These are phyloP conservation scores for Coemansia javaensis DNA, from an alignment of 192 early-diverging fungal species.

Conservation along the genomic window DNA sequence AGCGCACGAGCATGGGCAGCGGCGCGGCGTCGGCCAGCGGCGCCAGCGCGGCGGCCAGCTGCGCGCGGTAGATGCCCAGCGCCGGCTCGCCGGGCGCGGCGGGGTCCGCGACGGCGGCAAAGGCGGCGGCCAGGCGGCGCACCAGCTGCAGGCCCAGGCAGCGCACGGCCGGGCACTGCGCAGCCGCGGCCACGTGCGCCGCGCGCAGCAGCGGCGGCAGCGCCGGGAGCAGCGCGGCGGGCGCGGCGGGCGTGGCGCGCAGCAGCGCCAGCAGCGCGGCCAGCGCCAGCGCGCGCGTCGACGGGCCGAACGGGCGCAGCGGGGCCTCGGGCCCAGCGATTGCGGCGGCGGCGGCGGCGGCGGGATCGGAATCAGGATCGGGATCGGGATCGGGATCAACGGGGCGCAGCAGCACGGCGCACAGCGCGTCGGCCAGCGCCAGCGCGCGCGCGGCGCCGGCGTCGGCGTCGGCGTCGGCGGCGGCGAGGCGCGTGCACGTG, in stretches of 20 bases:
- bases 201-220: conserved; percentile 85
- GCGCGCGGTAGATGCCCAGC: conserved; percentile 91
- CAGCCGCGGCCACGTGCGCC: conserved; percentile 83
- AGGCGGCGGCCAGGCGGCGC: conserved; percentile 72
- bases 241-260: conserved; percentile 23
- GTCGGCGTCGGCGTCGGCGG: neutral
- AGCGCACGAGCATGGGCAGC: neutral
- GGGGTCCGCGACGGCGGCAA: conserved; percentile 76
- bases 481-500: conserved; percentile 6
- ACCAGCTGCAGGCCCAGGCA: conserved; percentile 76
- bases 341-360: too few relatives aligned
- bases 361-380: too few relatives aligned
- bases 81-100: conserved; percentile 68
- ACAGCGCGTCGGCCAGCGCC: conserved; percentile 15
- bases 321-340: too few relatives aligned
- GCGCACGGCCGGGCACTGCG: conserved; percentile 55
- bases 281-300: conserved; percentile 12
- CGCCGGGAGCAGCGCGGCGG: conserved; percentile 17
- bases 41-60: conserved; percentile 87
- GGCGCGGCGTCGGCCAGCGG: conserved; percentile 21
- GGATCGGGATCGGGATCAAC: too few relatives aligned
- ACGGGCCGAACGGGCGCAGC: conserved; percentile 12
- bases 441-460: neutral
- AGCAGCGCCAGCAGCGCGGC: conserved; percentile 16
- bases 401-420: conserved; percentile 32